Evolutionary conservation across 1,139 yeast genomes (phyloP).

Genomic region (Suhomyces bolitotheri): DNA sequence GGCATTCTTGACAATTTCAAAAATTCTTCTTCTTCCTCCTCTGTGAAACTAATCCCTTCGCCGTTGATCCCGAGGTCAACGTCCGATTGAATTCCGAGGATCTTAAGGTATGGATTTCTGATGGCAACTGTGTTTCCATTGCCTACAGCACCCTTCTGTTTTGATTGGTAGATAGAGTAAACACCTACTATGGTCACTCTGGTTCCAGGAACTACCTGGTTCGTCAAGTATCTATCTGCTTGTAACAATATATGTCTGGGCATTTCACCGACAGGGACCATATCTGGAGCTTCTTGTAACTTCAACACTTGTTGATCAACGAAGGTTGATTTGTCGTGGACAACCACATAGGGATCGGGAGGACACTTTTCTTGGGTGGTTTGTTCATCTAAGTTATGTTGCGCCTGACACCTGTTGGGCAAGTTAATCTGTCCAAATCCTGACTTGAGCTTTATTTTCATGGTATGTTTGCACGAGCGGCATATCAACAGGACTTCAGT

Average conservation of each 20-base stretch:
- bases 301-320: slow-evolving; percentile 94
- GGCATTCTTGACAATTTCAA: slow-evolving; percentile 78
- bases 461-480: slow-evolving; percentile 81
- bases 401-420: slow-evolving; percentile 75
- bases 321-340: slow-evolving; percentile 88
- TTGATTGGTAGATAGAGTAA: slow-evolving; percentile 80
- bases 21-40: slow-evolving; percentile 93
- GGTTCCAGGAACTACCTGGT: slow-evolving; percentile 92
- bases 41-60: slow-evolving; percentile 71
- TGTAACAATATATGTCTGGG: slow-evolving; percentile 90
- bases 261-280: slow-evolving; percentile 99
- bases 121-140: slow-evolving; percentile 69
- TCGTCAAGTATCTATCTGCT: slow-evolving; percentile 86
- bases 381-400: slow-evolving; percentile 47
- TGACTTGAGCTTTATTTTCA: slow-evolving; percentile 61
- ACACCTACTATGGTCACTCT: slow-evolving; percentile 90
- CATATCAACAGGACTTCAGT: slow-evolving; percentile 84
- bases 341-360: slow-evolving; percentile 87
- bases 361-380: slow-evolving; percentile 72
- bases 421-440: slow-evolving; percentile 79
- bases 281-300: slow-evolving; percentile 93
- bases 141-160: slow-evolving; percentile 50
- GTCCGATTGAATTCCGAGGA: slow-evolving; percentile 83
- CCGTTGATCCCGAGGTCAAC: slow-evolving; percentile 67
- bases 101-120: slow-evolving; percentile 86